phyloP scores from a whole-genome alignment of 2,329 filamentous ascomycete species.

The Ceratocystis albifundus region DNA sequence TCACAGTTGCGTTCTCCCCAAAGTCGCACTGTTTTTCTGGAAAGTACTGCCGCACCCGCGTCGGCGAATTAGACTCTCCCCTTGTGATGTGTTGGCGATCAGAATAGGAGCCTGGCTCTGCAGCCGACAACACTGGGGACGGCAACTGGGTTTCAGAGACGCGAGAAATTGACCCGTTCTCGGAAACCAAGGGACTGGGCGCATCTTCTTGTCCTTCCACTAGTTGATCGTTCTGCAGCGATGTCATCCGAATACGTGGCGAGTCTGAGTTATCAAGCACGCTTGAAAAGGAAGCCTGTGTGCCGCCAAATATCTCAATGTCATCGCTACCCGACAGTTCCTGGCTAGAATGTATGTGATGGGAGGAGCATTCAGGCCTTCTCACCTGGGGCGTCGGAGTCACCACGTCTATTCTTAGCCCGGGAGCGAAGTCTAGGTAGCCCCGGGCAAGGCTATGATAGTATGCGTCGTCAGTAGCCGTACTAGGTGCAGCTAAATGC shows the following conservation, averaged over 20 bases:
- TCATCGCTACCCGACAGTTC: conserved; percentile 40
- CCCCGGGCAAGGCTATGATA: conserved; percentile 42
- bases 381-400: background rate
- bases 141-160: conserved; percentile 15
- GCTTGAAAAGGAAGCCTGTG: conserved; percentile 33
- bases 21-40: background rate
- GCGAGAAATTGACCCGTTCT: conserved; percentile 1
- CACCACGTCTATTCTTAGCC: conserved; percentile 12
- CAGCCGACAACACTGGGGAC: conserved; percentile 36
- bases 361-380: conserved; percentile 40
- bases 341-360: conserved; percentile 37
- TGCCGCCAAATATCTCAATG: conserved; percentile 33
- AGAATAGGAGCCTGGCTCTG: conserved; percentile 45
- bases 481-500: conserved; percentile 43
- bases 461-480: conserved; percentile 36
- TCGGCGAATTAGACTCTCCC: conserved; percentile 37
- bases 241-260: conserved; percentile 26
- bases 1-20: background rate
- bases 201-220: background rate
- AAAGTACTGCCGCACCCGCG: conserved; percentile 32
- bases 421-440: conserved; percentile 40
- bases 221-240: background rate
- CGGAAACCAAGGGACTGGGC: background rate
- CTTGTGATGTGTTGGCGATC: conserved; percentile 27
- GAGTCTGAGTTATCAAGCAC: conserved; percentile 37